Base-by-base conservation (phyloP, 2,329 filamentous ascomycete species). In the Massarina eburnea region DNA sequence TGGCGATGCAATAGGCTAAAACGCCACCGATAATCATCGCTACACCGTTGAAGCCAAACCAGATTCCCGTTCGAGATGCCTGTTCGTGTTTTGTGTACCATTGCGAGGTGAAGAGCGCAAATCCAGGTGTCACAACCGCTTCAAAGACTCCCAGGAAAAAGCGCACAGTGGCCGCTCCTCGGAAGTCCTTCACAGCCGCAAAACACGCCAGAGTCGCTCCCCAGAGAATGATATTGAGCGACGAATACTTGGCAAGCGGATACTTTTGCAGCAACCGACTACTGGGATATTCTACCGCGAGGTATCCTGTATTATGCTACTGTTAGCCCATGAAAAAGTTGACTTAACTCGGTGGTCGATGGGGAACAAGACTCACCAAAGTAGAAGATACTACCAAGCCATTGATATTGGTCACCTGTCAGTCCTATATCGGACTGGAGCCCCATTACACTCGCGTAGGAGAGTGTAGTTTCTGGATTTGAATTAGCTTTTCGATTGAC, bases 361-460 rank as follows among this genome's bases (percentile, higher is more conserved):
- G 6, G 14, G 30, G 17, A n/a, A n/a, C 30, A 9, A 33, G 8
- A 18, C 30, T 33, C 14, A 33, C 30, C 30, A 54, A 80, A 74
- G 58, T 79, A 80, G 51, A 79, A 79, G 58, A 80, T 74, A 29
- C 61, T 73, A 8, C 68, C 67, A 0, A 77, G 66, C 76, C 78
- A 81, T 6, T 74, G 74, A 49, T 80, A 81, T 35, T 82, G 71
- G 34, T 75, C 67, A 6, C 77, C 77, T 8, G 71, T 67, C 18
- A 81, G 62, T 9, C 66, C 52, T 40, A 78, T 72, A 19, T 77
- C 77, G 18, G 65, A 66, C 18, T 57, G 47, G 10, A 80, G 59
- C 1, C 77, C 75, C 72, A 80, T 73, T 49, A 80, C 68, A 33
- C 75, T 74, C 0, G 77, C 75, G 57, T 78, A 79, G 14, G 68